Percentiles rank a stretch among this genome's conserved stretches.
Evolutionary conservation across 257 asterid species (phyloP).

Genomic region (Solanum boliviense): DNA sequence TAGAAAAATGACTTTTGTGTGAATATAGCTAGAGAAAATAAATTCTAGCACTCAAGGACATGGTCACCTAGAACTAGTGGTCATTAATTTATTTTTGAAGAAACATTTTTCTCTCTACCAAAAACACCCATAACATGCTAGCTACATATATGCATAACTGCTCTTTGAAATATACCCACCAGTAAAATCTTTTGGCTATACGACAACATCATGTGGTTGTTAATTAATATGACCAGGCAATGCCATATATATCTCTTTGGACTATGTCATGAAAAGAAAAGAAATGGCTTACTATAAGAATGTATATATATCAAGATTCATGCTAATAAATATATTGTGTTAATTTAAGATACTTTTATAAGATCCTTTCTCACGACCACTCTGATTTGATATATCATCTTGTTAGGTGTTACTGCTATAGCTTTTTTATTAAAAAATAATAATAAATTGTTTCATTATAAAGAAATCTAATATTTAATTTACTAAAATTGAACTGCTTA

Average conservation of each 20-base stretch:
- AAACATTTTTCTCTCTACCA: neutral
- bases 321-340: neutral
- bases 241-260: neutral
- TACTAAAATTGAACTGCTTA: neutral
- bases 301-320: neutral
- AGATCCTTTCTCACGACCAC: neutral
- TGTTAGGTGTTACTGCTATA: neutral
- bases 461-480: neutral
- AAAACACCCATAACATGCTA: neutral
- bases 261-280: neutral
- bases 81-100: neutral
- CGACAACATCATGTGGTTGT: neutral
- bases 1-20: neutral
- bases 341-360: neutral
- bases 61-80: no score
- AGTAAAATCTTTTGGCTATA: neutral
- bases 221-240: neutral
- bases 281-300: neutral
- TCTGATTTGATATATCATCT: neutral
- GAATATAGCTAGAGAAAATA: neutral
- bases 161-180: neutral
- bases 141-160: neutral
- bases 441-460: neutral
- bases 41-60: neutral
- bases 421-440: neutral